Conservation (phyloP, 2,329 filamentous ascomycete genomes). For the Verticillium isaacii region DNA sequence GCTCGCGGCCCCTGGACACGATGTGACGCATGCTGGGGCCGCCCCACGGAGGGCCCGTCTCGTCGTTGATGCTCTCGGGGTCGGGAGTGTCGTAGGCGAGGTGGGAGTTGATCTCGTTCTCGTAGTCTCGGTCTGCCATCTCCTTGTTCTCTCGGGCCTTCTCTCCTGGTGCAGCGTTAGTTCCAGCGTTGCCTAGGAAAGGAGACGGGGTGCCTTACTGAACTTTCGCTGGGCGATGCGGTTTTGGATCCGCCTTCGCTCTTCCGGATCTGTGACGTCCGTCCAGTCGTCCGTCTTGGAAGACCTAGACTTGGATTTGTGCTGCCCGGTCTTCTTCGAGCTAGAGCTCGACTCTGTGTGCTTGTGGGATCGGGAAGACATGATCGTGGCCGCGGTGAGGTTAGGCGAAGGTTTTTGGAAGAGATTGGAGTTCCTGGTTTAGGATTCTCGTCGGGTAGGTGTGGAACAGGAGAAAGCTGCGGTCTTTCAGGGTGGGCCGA, state of each 20-base stretch:
- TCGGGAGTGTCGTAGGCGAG: conserved; percentile 61
- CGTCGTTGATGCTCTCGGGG: conserved; percentile 41
- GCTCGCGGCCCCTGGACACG: conserved; percentile 45
- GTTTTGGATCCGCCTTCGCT: conserved; percentile 72
- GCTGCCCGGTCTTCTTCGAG: conserved; percentile 17
- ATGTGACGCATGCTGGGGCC: conserved; percentile 57
- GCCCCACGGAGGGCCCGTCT: conserved; percentile 69
- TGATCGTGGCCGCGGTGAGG: conserved; percentile 15
- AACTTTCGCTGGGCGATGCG: conserved; percentile 73
- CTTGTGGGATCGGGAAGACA: conserved; percentile 25
- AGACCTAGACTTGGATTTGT: conserved; percentile 33
- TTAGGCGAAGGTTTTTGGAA: too few species aligned
- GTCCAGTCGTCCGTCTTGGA: conserved; percentile 60
- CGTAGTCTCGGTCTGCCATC: conserved; percentile 55
- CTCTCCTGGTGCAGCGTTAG: conserved; percentile 48
- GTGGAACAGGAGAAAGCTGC: neutral
- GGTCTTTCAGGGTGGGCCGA: neutral
- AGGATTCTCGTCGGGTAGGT: neutral
- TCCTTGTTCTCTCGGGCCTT: conserved; percentile 66
- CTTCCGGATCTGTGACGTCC: conserved; percentile 63
- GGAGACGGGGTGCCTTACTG: conserved; percentile 42
- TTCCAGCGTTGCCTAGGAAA: neutral
- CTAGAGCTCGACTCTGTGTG: conserved; percentile 17
- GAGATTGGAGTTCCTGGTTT: neutral
- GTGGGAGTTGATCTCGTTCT: conserved; percentile 59